Base-by-base conservation (phyloP, 768 basidiomycete genomes). In the Lyophyllum semitale region DNA sequence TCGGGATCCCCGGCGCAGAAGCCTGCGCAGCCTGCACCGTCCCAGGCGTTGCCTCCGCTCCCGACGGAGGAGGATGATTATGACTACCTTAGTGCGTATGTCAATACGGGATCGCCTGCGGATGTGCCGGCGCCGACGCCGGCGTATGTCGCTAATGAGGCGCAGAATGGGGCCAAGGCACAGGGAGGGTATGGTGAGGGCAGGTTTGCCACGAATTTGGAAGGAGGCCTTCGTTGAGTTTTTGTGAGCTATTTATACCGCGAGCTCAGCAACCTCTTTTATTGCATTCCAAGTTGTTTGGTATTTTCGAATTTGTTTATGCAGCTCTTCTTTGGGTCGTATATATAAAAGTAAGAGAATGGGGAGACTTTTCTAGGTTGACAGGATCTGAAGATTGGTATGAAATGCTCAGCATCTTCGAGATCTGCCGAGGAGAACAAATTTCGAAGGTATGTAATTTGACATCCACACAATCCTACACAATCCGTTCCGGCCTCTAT, bases 11-110 rank as follows among this genome's bases (percentile, higher is more conserved):
- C 57, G 20, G 57, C 59, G 2, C 46, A 49, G 17, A 54, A 59
- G 5, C 57, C 55, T 8, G 58, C 56, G 25, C 53, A 51, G 51
- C 67, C 59, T 25, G 51, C 56, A 30, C 60, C 54, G 47, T 54
- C 50, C 27, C 59, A 56, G 40, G 49, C 49, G 22, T 44, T 48
- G 1, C 57, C 52, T 15, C 61, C 61, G 33, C 26, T 60, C 4
- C 58, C 63, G 12, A 57, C 25, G 22, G 76, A 72, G 0, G 76
- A 73, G 0, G 81, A 83, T 6, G 80, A 80, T 3, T 84, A 80
- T 60, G 85, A 86, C 64, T 84, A 87, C 57, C 75, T 84, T 44
- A 74, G 76, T 43, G 84, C 82, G 25, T 87, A 89, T 68, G 70
- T 66, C 62, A 66, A 72, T 45, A 56, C 58, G 18, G 60, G 52